These are phyloP conservation scores for Trichoderma arundinaceum DNA, from an alignment of 2,329 filamentous ascomycete species.

Conservation along the genomic window DNA sequence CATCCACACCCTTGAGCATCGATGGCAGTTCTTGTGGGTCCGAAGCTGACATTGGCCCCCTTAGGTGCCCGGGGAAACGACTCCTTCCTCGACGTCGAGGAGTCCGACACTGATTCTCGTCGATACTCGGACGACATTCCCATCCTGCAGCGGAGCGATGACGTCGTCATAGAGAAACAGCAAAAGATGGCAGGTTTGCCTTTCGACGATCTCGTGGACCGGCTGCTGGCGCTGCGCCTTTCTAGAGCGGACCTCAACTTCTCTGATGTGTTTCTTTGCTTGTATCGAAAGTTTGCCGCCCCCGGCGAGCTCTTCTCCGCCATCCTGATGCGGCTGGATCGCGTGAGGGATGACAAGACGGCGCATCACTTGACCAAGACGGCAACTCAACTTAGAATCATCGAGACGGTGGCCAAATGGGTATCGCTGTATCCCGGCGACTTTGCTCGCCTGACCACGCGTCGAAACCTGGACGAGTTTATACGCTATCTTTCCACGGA, in stretches of 20 bases:
- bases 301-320: conserved; percentile 78
- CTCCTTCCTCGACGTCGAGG: conserved; percentile 71
- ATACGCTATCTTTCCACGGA: conserved; percentile 75
- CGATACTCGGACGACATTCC: conserved; percentile 71
- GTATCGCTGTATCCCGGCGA: conserved; percentile 89
- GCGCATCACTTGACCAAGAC: conserved; percentile 77
- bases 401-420: conserved; percentile 87
- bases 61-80: conserved; percentile 57
- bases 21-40: conserved; percentile 28
- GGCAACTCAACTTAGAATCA: conserved; percentile 79
- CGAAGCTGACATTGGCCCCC: conserved; percentile 53
- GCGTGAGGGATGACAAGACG: conserved; percentile 67
- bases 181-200: conserved; percentile 59
- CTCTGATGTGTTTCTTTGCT: conserved; percentile 82
- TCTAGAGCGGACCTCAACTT: conserved; percentile 91
- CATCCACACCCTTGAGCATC: conserved; percentile 24
- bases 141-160: conserved; percentile 69
- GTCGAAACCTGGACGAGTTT: conserved; percentile 74
- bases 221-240: conserved; percentile 80
- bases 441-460: conserved; percentile 79
- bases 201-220: conserved; percentile 80
- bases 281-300: conserved; percentile 92
- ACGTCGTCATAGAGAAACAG: conserved; percentile 59
- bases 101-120: conserved; percentile 71
- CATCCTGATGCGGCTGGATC: conserved; percentile 77